Evolutionary conservation across 257 asterid species (phyloP).

Genomic region (Salvia miltiorrhiza): DNA sequence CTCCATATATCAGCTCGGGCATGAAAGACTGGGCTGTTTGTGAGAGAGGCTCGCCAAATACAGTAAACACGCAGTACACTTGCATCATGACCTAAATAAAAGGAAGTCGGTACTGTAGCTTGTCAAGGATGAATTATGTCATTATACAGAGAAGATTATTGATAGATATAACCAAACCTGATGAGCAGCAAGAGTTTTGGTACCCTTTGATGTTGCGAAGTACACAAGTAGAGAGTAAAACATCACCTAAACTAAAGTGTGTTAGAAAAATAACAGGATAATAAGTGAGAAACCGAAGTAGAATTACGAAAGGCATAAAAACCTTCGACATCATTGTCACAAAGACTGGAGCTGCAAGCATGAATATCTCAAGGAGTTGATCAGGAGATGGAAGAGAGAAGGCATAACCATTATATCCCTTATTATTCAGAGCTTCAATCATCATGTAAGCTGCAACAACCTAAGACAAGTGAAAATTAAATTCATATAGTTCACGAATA

Average conservation of each 20-base stretch:
- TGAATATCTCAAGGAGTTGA: conserved; percentile 68
- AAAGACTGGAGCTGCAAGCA: conserved; percentile 92
- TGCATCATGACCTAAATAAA: conserved; percentile 82
- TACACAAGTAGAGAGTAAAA: conserved; percentile 88
- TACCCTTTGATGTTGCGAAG: conserved; percentile 89
- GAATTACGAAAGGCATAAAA: conserved; percentile 24
- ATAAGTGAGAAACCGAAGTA: neutral
- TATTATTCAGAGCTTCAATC: conserved; percentile 64
- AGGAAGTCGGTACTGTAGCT: conserved; percentile 10
- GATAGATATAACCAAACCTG: conserved; percentile 49
- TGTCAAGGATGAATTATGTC: neutral
- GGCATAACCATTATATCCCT: conserved; percentile 86
- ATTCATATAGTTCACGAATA: conserved; percentile 1
- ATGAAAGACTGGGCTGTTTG: conserved; percentile 96
- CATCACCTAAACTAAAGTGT: conserved; percentile 47
- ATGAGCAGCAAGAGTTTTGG: conserved; percentile 79
- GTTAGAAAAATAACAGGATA: conserved; percentile 25
- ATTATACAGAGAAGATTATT: conserved; percentile 5
- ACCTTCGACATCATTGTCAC: conserved; percentile 95
- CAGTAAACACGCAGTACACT: conserved; percentile 71
- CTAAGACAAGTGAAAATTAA: conserved; percentile 37
- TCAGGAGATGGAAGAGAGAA: conserved; percentile 68
- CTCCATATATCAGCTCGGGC: conserved; percentile 90
- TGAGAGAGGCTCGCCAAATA: conserved; percentile 94
- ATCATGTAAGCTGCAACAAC: conserved; percentile 95